A percentile compares a stretch with the other conserved stretches of the same genome.
Conservation (phyloP, 352 stramenopile species). For the Globisporangium nagaii region DNA sequence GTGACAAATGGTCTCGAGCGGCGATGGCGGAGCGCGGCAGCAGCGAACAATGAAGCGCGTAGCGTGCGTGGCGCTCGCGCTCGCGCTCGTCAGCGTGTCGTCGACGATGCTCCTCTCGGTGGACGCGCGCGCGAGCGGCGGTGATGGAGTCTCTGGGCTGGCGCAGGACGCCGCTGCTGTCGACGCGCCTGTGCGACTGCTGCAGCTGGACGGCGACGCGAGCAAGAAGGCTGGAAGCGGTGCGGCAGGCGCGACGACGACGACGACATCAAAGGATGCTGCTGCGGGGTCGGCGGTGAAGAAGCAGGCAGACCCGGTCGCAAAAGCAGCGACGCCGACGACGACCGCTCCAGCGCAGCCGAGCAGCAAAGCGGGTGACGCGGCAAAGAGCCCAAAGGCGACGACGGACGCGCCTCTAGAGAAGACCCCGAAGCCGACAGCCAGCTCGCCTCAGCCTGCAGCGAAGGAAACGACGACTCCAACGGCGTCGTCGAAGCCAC, state of each 20-base stretch:
- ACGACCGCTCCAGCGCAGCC: too few species aligned
- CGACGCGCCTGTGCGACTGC: background rate
- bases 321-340: background rate
- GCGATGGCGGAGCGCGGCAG: background rate
- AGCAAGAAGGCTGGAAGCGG: background rate
- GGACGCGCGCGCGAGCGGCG: background rate
- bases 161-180: background rate
- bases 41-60: slow-evolving; percentile 2
- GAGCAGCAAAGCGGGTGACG: too few species aligned
- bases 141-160: background rate
- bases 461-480: too few species aligned
- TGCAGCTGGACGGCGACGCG: background rate
- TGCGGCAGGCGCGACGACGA: background rate
- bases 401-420: too few species aligned
- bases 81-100: background rate
- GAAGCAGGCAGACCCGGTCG: slow-evolving; percentile 10
- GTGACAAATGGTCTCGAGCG: background rate
- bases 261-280: background rate
- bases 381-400: too few species aligned
- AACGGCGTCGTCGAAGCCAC: too few species aligned
- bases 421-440: too few species aligned
- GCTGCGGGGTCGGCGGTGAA: slow-evolving; percentile 11
- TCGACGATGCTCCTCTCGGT: background rate
- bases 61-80: background rate
- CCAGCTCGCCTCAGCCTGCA: too few species aligned